Base-by-base conservation (phyloP, 2,329 filamentous ascomycete genomes). In the Fusarium foetens region DNA sequence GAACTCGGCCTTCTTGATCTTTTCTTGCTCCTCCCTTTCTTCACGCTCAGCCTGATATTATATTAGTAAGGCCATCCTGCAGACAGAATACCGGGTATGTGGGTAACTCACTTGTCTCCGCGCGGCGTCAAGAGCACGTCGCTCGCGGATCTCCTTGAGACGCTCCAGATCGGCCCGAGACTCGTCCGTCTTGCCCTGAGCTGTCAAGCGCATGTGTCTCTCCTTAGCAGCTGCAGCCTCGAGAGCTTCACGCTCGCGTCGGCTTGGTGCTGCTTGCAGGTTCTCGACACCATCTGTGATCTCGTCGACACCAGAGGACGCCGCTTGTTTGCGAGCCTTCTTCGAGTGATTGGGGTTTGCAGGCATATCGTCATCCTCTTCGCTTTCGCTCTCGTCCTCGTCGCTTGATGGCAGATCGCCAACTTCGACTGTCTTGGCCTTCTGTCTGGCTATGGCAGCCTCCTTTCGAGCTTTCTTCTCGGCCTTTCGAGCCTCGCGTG, bases 121-220 rank as follows among this genome's bases (percentile, higher is more conserved):
- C 35, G 91, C 93, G 58, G 93, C 90, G 78, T 97, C 95, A 25
- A 92, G 91, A 78, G 93, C 95, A 71, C 96, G 90, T 84, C 94
- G 92, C 87, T 97, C 94, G 52, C 91, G 90, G 74, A 99, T 94
- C 66, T 95, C 80, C 81, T 86, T 90, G 78, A 99, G 84, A 62
- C 96, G 89, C 66, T 94, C 95, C 75, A 98, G 80, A 83, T 99
- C 96, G 9, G 93, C 92, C 81, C 94, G 92, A 52, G 95, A 95
- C 86, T 98, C 93, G 68, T 99, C 96, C 48, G 96, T 98, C 90
- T 98, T 98, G 78, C 95, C 95, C 79, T 94, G 93, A 63, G 94
- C 93, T 79, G 98, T 95, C 77, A 98, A 82, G 84, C 97, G 97
- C 86, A 94, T 89, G 80, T 97, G 98, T 75, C 91, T 89, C 86